Evolutionary conservation across 768 basidiomycete species (phyloP), one percentile per base, ranked within the genome.

Genomic region (Lactarius psammicola): DNA sequence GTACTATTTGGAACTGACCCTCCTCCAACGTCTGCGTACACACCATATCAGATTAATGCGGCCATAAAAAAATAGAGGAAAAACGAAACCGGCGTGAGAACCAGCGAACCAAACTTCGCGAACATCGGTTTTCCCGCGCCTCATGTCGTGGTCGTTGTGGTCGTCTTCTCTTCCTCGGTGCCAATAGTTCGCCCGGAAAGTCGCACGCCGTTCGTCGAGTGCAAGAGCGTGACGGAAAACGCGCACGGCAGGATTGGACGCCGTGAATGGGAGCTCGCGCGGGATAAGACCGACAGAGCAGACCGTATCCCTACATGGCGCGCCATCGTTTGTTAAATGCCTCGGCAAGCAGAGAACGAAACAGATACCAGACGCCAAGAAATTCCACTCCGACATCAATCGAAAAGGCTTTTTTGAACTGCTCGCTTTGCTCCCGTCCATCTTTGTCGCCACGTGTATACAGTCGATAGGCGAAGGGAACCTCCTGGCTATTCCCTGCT

Each of bases 91-190:
- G 53, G 83, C 84, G 68, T 92, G 89, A 69, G 81, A 84, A 0
- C 90, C 90, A 3, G 89, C 75, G 70, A 92, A 93, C 90, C 91
- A 92, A 1, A 93, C 90, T 69, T 93, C 90, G 56, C 84, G 80
- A 3, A 90, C 84, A 65, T 90, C 76, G 1, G 89, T 90, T 57
- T 73, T 53, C 17, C 42, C 54, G 18, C 42, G 51, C 31, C 75
- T 74, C 15, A 18, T 75, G 9, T 86, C 86, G n/a, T n/a, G n/a
- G n/a, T n/a, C n/a, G 1, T 75, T 63, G 1, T 71, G 55, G 44
- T 86, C 82, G 0, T 77, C 72, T 1, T 76, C 70, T 0, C 78
- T 75, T 60, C 36, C 60, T 28, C 54, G 62, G 20, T 68, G 67
- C 69, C 69, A 76, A 33, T 70, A 60, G 67, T 71, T 74, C 2